Evolutionary conservation across 1,284 basidiomycete species (phyloP).

Genomic region (Peniophora sp.): DNA sequence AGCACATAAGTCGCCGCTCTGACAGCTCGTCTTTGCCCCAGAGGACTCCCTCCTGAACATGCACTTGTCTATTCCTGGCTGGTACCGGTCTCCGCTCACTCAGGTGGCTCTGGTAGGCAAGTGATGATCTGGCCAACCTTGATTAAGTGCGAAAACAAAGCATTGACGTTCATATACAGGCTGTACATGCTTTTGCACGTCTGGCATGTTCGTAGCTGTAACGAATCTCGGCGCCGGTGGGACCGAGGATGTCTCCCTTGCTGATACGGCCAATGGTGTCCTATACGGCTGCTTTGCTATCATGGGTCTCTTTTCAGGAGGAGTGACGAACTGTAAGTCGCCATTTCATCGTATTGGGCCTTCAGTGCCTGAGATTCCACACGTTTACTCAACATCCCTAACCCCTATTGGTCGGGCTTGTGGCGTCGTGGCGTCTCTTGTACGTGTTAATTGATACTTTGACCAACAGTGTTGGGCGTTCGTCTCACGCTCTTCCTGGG

Average conservation of each 20-base stretch:
- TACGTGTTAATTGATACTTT: no score
- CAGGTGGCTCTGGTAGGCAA: not conserved
- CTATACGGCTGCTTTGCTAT: slow-evolving; percentile 37
- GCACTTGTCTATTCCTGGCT: not conserved
- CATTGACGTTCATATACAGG: slow-evolving; percentile 8
- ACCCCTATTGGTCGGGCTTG: not conserved
- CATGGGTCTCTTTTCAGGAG: slow-evolving; percentile 38
- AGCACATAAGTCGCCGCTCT: no score
- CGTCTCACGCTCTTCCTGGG: slow-evolving; percentile 39
- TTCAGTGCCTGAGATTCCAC: not conserved
- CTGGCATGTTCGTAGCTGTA: slow-evolving; percentile 47
- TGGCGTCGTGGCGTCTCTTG: no score
- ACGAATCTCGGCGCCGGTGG: slow-evolving; percentile 40
- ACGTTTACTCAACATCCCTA: not conserved
- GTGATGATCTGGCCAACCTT: not conserved
- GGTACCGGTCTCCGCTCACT: not conserved
- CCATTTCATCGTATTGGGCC: not conserved
- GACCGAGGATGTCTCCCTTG: slow-evolving; percentile 30
- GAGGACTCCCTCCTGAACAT: no score
- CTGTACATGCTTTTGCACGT: slow-evolving; percentile 28
- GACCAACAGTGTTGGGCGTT: slow-evolving; percentile 33
- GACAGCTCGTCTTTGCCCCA: no score
- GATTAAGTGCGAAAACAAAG: no score
- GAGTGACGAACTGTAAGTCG: slow-evolving; percentile 31
- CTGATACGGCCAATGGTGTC: slow-evolving; percentile 33